Evolutionary conservation across 2,329 filamentous ascomycete genomes (phyloP).

Genomic region (Catunica adiposa): DNA sequence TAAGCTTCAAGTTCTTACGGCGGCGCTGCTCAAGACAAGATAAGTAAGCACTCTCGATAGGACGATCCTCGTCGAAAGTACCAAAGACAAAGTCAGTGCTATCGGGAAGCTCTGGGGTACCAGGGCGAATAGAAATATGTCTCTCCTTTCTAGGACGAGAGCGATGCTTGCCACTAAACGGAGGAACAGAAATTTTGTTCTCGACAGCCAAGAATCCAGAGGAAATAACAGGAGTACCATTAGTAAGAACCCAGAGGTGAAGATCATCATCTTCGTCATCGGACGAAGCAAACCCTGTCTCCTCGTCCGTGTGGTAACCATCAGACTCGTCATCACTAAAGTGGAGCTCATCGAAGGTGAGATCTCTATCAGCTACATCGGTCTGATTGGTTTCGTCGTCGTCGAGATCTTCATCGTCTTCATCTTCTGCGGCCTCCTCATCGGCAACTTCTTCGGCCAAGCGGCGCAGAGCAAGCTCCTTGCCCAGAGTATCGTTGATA

Average conservation of each 20-base stretch:
- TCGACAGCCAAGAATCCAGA: neutral
- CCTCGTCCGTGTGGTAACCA: slow-evolving; percentile 60
- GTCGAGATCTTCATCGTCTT: slow-evolving; percentile 32
- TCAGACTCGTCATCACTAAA: slow-evolving; percentile 50
- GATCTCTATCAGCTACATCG: slow-evolving; percentile 35
- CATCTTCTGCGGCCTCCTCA: slow-evolving; percentile 56
- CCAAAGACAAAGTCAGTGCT: slow-evolving; percentile 99
- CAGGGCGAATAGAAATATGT: slow-evolving; percentile 41
- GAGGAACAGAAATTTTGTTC: slow-evolving; percentile 1
- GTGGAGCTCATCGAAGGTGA: slow-evolving; percentile 40
- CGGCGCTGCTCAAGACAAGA: slow-evolving; percentile 68
- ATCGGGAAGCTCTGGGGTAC: slow-evolving; percentile 74
- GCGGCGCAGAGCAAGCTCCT: slow-evolving; percentile 76
- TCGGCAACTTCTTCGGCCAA: slow-evolving; percentile 82
- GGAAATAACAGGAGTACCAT: slow-evolving; percentile 19
- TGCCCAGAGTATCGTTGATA: slow-evolving; percentile 73
- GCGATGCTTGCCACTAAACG: slow-evolving; percentile 33
- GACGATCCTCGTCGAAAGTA: slow-evolving; percentile 86
- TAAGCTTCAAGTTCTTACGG: slow-evolving; percentile 60
- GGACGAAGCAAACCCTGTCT: slow-evolving; percentile 51
- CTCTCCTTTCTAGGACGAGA: slow-evolving; percentile 22
- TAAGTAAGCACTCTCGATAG: slow-evolving; percentile 84
- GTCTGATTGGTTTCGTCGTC: slow-evolving; percentile 34
- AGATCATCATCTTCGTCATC: slow-evolving; percentile 51
- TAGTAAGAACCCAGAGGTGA: slow-evolving; percentile 37